phyloP scores from a whole-genome alignment of 2,329 filamentous ascomycete species.

The Fusarium scirpi region DNA sequence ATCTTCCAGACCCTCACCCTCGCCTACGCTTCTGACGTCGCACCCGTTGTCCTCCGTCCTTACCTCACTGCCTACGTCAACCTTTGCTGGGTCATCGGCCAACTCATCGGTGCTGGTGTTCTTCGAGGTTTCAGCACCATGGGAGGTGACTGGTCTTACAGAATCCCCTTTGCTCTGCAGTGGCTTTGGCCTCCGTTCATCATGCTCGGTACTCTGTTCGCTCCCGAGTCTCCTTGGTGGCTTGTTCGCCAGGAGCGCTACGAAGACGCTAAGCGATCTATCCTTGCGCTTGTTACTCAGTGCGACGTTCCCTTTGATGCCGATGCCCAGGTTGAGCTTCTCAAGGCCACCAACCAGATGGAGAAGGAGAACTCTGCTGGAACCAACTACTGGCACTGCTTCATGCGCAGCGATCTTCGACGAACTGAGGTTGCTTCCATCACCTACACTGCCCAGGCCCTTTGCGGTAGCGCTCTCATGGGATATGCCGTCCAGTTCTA shows the following conservation, averaged over 20 bases:
- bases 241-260: slow-evolving; percentile 56
- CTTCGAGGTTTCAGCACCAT: slow-evolving; percentile 55
- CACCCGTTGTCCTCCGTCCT: slow-evolving; percentile 57
- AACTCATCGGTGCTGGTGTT: slow-evolving; percentile 58
- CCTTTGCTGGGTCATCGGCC: slow-evolving; percentile 63
- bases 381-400: slow-evolving; percentile 30
- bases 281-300: slow-evolving; percentile 36
- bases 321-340: slow-evolving; percentile 63
- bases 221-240: slow-evolving; percentile 64
- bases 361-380: slow-evolving; percentile 28
- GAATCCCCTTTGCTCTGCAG: slow-evolving; percentile 62
- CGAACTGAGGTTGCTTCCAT: slow-evolving; percentile 19
- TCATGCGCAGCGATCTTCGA: slow-evolving; percentile 24
- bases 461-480: slow-evolving; percentile 22
- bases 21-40: slow-evolving; percentile 62
- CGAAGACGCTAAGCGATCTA: slow-evolving; percentile 53
- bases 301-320: slow-evolving; percentile 18
- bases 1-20: slow-evolving; percentile 61
- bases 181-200: slow-evolving; percentile 60
- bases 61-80: slow-evolving; percentile 63
- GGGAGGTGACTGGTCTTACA: slow-evolving; percentile 59
- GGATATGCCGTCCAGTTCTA: slow-evolving; percentile 24
- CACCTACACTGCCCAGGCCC: slow-evolving; percentile 14
- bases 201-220: slow-evolving; percentile 59
- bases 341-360: slow-evolving; percentile 25